A percentile compares a stretch with the other conserved stretches of the same genome.
phyloP scores from a whole-genome alignment of 495 filamentous ascomycete species.

The Aspergillus bridgeri region DNA sequence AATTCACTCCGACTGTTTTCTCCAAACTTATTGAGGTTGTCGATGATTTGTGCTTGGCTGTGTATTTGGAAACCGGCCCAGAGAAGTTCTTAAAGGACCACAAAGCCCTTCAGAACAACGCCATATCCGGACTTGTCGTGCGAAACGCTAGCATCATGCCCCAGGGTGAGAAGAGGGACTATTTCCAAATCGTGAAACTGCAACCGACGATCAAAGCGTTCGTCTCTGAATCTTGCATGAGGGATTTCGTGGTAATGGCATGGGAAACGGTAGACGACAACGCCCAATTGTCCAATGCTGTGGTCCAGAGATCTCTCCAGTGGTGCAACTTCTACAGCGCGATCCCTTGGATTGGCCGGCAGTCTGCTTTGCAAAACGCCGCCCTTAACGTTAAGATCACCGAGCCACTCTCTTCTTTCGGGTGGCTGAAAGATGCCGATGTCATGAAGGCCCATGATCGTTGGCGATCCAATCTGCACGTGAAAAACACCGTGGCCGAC shows the following conservation, averaged over 20 bases:
- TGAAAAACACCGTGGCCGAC: slow-evolving; percentile 18
- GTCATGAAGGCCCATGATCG: slow-evolving; percentile 50
- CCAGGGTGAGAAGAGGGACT: slow-evolving; percentile 47
- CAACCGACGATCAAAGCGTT: slow-evolving; percentile 50
- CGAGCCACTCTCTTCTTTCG: slow-evolving; percentile 51
- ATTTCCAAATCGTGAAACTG: slow-evolving; percentile 43
- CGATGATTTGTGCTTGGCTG: slow-evolving; percentile 34
- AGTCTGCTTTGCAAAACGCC: slow-evolving; percentile 40
- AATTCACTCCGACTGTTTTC: slow-evolving; percentile 30
- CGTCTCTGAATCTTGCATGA: slow-evolving; percentile 49
- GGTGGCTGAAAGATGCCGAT: slow-evolving; percentile 53
- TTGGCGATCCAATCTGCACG: slow-evolving; percentile 44
- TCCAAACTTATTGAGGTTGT: slow-evolving; percentile 36
- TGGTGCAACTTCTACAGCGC: slow-evolving; percentile 58
- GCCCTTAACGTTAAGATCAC: slow-evolving; percentile 29
- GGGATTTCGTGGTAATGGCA: slow-evolving; percentile 43
- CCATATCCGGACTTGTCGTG: slow-evolving; percentile 44
- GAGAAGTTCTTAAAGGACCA: slow-evolving; percentile 46
- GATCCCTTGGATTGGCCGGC: slow-evolving; percentile 47
- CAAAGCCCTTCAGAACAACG: slow-evolving; percentile 31
- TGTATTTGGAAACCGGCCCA: slow-evolving; percentile 49
- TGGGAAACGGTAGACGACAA: slow-evolving; percentile 57
- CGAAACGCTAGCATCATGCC: slow-evolving; percentile 49
- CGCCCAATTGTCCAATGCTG: slow-evolving; percentile 44
- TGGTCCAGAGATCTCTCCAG: slow-evolving; percentile 49